Conservation (phyloP, 1,284 basidiomycete genomes). For the Trametes polyzona region DNA sequence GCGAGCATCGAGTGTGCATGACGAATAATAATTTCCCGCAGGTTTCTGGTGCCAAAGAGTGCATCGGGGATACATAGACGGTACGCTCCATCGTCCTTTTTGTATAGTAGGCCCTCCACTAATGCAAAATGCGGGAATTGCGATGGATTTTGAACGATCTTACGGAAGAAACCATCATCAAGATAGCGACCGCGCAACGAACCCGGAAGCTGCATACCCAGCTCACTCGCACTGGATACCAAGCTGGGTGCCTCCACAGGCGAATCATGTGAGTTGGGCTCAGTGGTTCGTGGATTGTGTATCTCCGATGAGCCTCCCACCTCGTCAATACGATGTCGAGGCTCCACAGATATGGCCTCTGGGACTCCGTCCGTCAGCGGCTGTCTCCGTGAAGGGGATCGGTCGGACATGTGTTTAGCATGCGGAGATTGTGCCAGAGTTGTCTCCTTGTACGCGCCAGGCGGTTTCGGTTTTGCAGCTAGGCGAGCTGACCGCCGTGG, state of each 20-base stretch:
- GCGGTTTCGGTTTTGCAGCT: too few species aligned
- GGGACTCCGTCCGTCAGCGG: too few species aligned
- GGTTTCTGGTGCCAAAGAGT: conserved; percentile 12
- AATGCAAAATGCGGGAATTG: background rate
- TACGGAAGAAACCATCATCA: conserved; percentile 14
- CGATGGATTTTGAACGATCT: background rate
- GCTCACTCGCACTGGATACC: background rate
- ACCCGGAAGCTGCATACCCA: background rate
- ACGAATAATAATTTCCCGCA: conserved; percentile 31
- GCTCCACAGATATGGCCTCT: too few species aligned
- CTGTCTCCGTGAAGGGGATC: too few species aligned
- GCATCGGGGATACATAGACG: conserved; percentile 31
- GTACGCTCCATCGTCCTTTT: background rate
- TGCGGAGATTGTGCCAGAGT: too few species aligned
- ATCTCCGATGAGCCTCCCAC: too few species aligned
- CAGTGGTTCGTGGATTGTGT: too few species aligned
- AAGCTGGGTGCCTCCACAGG: background rate
- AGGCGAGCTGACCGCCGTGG: background rate
- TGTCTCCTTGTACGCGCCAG: too few species aligned
- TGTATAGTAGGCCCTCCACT: conserved; percentile 4
- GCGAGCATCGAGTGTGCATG: conserved; percentile 36
- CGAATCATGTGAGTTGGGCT: too few species aligned
- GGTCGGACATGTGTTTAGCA: too few species aligned
- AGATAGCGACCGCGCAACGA: conserved; percentile 6
- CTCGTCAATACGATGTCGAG: too few species aligned